Evolutionary conservation across 2,329 filamentous ascomycete genomes (phyloP).

Genomic region (Paecilomyces formosus): DNA sequence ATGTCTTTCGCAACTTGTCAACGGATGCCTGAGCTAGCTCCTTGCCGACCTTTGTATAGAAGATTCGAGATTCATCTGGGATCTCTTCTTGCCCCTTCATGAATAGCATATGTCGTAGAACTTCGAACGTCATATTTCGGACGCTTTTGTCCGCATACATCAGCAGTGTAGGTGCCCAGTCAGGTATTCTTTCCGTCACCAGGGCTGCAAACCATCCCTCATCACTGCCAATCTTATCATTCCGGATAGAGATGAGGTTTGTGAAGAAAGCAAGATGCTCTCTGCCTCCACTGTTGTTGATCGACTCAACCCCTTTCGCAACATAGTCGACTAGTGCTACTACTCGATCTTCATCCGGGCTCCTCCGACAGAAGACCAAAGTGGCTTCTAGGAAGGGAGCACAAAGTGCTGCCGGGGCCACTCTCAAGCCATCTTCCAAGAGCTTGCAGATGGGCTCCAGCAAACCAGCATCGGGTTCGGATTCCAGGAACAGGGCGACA

Average conservation of each 20-base stretch:
- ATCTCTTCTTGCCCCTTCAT: conserved; percentile 22
- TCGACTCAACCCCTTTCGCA: conserved; percentile 41
- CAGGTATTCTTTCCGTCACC: conserved; percentile 34
- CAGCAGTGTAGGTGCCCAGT: conserved; percentile 47
- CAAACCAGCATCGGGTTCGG: conserved; percentile 44
- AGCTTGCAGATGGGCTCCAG: conserved; percentile 44
- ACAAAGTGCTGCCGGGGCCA: conserved; percentile 41
- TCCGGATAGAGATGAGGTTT: conserved; percentile 40
- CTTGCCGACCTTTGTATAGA: conserved; percentile 21
- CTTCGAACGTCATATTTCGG: conserved; percentile 36
- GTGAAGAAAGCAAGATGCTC: conserved; percentile 48
- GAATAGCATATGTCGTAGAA: conserved; percentile 38
- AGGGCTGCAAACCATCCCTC: conserved; percentile 25
- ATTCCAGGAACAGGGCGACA: conserved; percentile 49
- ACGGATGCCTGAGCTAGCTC: conserved; percentile 24
- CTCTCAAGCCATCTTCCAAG: conserved; percentile 48
- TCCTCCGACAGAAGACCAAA: conserved; percentile 44
- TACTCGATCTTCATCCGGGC: conserved; percentile 29
- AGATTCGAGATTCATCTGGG: conserved; percentile 18
- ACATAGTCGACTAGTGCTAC: conserved; percentile 32
- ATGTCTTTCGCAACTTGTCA: conserved; percentile 25
- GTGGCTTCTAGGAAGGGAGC: conserved; percentile 54
- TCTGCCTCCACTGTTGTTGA: conserved; percentile 39
- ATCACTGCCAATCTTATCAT: conserved; percentile 26
- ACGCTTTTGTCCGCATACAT: conserved; percentile 43